Percentiles rank a stretch among this genome's conserved stretches.
Evolutionary conservation across 495 filamentous ascomycete genomes (phyloP).

Genomic region (Pyronema omphalodes): DNA sequence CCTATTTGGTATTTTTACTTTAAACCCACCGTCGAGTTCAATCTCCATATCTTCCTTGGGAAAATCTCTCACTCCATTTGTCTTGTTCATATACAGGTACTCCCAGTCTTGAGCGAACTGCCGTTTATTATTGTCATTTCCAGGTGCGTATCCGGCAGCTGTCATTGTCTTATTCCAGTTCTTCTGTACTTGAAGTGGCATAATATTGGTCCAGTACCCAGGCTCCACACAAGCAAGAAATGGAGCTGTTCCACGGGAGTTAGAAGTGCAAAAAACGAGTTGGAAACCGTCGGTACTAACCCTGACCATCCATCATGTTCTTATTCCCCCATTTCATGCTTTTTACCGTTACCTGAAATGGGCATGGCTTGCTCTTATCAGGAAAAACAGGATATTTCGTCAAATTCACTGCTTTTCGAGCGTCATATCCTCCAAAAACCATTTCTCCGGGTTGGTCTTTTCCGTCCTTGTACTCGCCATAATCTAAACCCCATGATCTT

Average conservation of each 20-base stretch:
- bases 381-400: conserved; percentile 14
- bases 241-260: background rate
- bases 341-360: conserved; percentile 14
- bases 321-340: conserved; percentile 13
- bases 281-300: conserved; percentile 4
- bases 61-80: conserved; percentile 1
- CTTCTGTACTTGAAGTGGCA: conserved; percentile 12
- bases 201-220: conserved; percentile 19
- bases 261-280: background rate
- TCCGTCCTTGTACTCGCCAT: conserved; percentile 4
- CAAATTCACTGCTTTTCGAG: conserved; percentile 11
- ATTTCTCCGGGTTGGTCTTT: conserved; percentile 8
- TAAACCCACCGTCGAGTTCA: conserved; percentile 8
- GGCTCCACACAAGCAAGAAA: conserved; percentile 22
- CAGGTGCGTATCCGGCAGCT: no score
- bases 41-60: conserved; percentile 12
- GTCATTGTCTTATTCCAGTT: conserved; percentile 22
- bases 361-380: conserved; percentile 17
- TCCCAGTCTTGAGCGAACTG: conserved; percentile 8
- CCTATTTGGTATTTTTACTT: conserved; percentile 9
- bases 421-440: conserved; percentile 18
- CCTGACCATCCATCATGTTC: conserved; percentile 11
- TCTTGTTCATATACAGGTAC: conserved; percentile 13
- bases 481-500: conserved; percentile 17
- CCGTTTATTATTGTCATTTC: no score